Evolutionary conservation across 192 early-diverging fungal species (phyloP), one percentile per base, ranked within the genome.

Genomic region (Gryganskiella cystojenkinii): DNA sequence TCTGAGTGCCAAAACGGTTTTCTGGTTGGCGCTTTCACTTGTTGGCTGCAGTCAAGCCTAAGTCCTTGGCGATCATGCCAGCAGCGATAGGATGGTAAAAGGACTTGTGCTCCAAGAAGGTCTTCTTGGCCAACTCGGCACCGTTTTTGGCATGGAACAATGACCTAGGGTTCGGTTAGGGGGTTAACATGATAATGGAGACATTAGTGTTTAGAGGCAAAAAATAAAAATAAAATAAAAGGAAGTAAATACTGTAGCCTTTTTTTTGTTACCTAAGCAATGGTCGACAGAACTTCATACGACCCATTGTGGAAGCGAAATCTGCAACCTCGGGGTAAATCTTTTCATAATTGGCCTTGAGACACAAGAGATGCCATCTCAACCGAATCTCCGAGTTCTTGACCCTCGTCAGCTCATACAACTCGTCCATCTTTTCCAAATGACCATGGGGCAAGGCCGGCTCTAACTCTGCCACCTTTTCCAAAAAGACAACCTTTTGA

Each of bases 71-170:
- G 13, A 99, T 92, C 92, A 96, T 88, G 31, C 78, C 71, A 35
- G 91, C 88, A 50, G 92, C 93, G 63, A 99, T 99, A 6, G 97
- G 97, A 62, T 99, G 97, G 68, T 98, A 99, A 64, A 95, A 95
- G 2, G 76, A 78, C 44, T 88, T 88, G 74, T 95, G 81, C 56
- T 92, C 80, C 74, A 85, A 37, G 72, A 96, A 99, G 7, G 95
- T 95, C 79, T 92, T 70, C 67, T 81, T 82, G 14, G 97, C 96
- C 42, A 98, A 70, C 14, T 88, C 82, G n/a, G 78, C 73, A 1
- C 94, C 94, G 52, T 94, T 90, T 15, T 90, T 86, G 56, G 87
- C 86, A 57, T 87, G 82, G 78, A 89, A 83, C 8, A 94, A 70
- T 34, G 86, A 75, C 49, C 93, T 88, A 56, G 14, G 27, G 14